Percentiles rank a stretch among this genome's conserved stretches.
phyloP scores from a whole-genome alignment of 495 filamentous ascomycete genomes.

The Aspergillus nanangensis region DNA sequence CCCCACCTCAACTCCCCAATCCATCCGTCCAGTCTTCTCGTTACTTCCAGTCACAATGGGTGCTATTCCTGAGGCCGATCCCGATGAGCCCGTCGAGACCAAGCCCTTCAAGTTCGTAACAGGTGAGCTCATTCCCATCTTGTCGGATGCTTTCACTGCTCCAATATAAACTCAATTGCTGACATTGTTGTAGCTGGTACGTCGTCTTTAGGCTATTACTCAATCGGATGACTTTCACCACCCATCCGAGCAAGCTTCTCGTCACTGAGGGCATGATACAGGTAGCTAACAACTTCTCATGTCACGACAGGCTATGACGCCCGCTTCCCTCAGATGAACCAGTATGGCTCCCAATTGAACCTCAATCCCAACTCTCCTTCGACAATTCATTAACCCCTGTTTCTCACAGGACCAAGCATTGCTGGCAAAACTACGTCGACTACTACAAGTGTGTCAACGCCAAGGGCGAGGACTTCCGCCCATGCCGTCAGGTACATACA shows the following conservation, averaged over 20 bases:
- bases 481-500: conserved; percentile 82
- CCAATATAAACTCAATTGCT: conserved; percentile 43
- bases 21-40: conserved; percentile 19
- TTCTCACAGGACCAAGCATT: conserved; percentile 63
- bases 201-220: conserved; percentile 20
- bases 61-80: conserved; percentile 72
- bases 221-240: conserved; percentile 11
- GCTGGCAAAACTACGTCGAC: conserved; percentile 99
- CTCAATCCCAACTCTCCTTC: too few relatives aligned
- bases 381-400: conserved; percentile 13
- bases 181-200: conserved; percentile 42
- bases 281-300: conserved; percentile 29
- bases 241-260: conserved; percentile 8
- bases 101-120: conserved; percentile 99
- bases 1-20: conserved; percentile 15
- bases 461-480: conserved; percentile 98
- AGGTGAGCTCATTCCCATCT: conserved; percentile 57
- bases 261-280: conserved; percentile 14
- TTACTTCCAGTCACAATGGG: conserved; percentile 36
- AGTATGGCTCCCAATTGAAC: conserved; percentile 45
- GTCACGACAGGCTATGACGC: conserved; percentile 81
- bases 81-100: conserved; percentile 77
- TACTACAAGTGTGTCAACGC: conserved; percentile 99
- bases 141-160: conserved; percentile 16
- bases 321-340: conserved; percentile 98